Conservation (phyloP, 2,329 filamentous ascomycete species). For the Aureobasidium sp. region DNA sequence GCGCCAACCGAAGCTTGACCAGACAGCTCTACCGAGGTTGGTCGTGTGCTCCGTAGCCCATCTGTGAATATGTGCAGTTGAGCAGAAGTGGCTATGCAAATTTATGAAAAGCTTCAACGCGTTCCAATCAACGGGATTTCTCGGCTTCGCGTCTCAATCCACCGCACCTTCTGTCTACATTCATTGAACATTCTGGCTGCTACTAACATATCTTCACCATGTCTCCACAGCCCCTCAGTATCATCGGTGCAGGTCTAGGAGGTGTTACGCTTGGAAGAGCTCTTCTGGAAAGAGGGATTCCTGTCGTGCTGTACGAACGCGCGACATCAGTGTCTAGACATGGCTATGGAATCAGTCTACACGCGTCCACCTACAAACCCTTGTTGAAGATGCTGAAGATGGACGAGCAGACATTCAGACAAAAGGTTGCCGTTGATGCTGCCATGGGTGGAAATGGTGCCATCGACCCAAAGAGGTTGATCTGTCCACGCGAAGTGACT, state of each 20-base stretch:
- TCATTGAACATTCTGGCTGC: too few species aligned
- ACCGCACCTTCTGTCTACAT: too few species aligned
- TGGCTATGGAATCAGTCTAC: constrained; percentile 33
- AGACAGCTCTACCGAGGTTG: background rate
- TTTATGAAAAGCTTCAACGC: background rate
- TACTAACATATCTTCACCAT: too few species aligned
- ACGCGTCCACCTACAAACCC: constrained; percentile 24
- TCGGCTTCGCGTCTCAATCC: background rate
- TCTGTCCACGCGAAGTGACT: background rate
- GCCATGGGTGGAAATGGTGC: constrained; percentile 21
- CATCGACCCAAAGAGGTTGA: constrained; percentile 12
- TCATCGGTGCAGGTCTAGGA: constrained; percentile 39
- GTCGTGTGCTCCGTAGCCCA: background rate
- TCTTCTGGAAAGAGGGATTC: constrained; percentile 27
- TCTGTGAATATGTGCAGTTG: background rate
- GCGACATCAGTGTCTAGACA: constrained; percentile 21
- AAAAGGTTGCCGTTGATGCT: constrained; percentile 26
- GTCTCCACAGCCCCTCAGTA: constrained; percentile 29
- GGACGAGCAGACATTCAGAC: constrained; percentile 25
- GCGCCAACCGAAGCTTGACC: background rate
- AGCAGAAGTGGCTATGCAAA: background rate
- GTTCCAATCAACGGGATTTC: background rate
- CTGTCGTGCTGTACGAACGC: constrained; percentile 28
- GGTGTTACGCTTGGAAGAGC: constrained; percentile 33
- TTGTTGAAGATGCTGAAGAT: constrained; percentile 27